phyloP scores from a whole-genome alignment of 2,329 filamentous ascomycete species.

The Cercospora sojina region DNA sequence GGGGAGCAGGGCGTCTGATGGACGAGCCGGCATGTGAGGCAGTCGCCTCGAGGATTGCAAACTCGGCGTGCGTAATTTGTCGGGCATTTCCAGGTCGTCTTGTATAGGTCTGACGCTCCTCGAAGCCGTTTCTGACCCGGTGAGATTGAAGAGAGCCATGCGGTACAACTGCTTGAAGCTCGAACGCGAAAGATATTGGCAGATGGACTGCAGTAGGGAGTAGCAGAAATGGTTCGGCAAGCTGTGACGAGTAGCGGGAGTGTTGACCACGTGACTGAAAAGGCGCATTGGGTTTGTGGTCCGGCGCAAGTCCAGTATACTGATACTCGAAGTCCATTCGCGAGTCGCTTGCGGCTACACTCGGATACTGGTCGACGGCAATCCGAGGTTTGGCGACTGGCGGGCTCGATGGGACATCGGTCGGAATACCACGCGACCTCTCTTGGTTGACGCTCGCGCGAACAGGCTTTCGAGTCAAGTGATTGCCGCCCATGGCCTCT shows the following conservation, averaged over 20 bases:
- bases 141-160: background rate
- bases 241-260: background rate
- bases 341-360: background rate
- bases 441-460: background rate
- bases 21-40: background rate
- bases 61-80: background rate
- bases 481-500: background rate
- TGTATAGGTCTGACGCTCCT: background rate
- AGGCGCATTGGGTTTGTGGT: background rate
- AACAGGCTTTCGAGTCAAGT: background rate
- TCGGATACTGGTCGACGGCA: background rate
- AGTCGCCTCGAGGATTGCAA: background rate
- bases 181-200: constrained; percentile 9
- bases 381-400: background rate
- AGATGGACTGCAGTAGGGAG: constrained; percentile 5
- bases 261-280: background rate
- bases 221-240: background rate
- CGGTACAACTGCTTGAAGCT: background rate
- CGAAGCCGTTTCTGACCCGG: background rate
- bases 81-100: background rate
- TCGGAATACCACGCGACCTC: background rate
- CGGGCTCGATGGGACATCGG: background rate
- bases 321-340: background rate
- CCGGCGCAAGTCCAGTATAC: background rate
- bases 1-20: background rate